A percentile compares a stretch with the other conserved stretches of the same genome.
Evolutionary conservation across 2,329 filamentous ascomycete genomes (phyloP).

Genomic region (Fusarium xylarioides): DNA sequence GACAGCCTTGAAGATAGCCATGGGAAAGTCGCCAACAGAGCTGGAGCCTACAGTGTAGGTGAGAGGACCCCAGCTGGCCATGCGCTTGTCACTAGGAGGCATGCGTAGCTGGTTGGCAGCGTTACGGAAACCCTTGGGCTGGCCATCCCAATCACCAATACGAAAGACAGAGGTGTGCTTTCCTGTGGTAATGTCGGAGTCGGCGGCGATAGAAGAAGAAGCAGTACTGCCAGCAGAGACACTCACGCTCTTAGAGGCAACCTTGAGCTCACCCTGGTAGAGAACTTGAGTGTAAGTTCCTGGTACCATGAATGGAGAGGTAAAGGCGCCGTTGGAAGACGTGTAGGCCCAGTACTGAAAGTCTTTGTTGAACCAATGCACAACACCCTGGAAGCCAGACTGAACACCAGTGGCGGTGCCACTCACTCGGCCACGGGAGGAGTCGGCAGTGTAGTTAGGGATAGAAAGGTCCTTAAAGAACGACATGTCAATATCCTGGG

Average conservation of each 20-base stretch:
- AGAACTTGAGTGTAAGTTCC: conserved; percentile 75
- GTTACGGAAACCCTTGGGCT: conserved; percentile 71
- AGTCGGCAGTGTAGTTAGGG: conserved; percentile 64
- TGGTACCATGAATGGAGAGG: conserved; percentile 72
- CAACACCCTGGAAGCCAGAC: conserved; percentile 62
- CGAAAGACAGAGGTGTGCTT: conserved; percentile 66
- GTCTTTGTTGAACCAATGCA: conserved; percentile 71
- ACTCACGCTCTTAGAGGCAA: conserved; percentile 58
- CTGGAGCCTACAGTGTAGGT: conserved; percentile 70
- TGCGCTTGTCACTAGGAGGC: conserved; percentile 73
- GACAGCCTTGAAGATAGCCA: conserved; percentile 70
- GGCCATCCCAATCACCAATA: conserved; percentile 73
- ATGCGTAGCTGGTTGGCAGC: conserved; percentile 73
- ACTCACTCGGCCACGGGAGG: conserved; percentile 65
- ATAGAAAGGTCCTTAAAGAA: conserved; percentile 69
- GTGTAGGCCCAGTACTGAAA: conserved; percentile 74
- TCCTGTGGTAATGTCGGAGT: conserved; percentile 53
- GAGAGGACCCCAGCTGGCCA: conserved; percentile 67
- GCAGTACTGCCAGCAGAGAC: conserved; percentile 60
- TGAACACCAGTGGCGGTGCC: conserved; percentile 68
- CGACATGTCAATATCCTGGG: conserved; percentile 59
- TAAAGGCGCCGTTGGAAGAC: conserved; percentile 64
- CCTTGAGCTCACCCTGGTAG: conserved; percentile 67
- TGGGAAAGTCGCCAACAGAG: conserved; percentile 64
- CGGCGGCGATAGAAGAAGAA: conserved; percentile 60